These are phyloP conservation scores for Linum lewisii DNA, from an alignment of 345 rosid species.

Conservation along the genomic window DNA sequence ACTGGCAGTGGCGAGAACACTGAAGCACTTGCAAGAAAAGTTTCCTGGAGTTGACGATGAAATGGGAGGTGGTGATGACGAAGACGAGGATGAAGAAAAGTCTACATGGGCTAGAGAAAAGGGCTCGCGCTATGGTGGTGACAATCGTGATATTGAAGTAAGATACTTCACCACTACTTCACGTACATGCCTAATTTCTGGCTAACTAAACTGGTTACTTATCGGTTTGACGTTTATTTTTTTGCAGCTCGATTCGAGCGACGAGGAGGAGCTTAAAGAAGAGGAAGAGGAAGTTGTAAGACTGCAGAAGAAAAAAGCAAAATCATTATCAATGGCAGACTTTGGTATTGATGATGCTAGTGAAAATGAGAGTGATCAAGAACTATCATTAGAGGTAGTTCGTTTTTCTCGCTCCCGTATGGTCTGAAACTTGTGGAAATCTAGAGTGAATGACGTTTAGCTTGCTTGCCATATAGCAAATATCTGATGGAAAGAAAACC, in stretches of 20 bases:
- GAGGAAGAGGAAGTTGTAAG: slow-evolving; percentile 64
- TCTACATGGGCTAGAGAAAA: slow-evolving; percentile 44
- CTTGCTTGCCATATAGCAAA: slow-evolving; percentile 39
- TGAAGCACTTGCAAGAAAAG: slow-evolving; percentile 42
- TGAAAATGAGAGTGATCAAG: slow-evolving; percentile 44
- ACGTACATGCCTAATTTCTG: neutral
- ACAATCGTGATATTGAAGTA: slow-evolving; percentile 54
- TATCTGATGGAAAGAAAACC: slow-evolving; percentile 29
- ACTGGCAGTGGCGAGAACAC: slow-evolving; percentile 54
- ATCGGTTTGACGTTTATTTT: neutral
- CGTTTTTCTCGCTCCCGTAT: slow-evolving; percentile 4
- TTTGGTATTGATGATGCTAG: slow-evolving; percentile 52
- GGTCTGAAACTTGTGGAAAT: neutral
- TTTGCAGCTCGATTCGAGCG: slow-evolving; percentile 59
- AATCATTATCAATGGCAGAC: slow-evolving; percentile 49
- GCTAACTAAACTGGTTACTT: neutral
- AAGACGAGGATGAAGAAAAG: slow-evolving; percentile 34
- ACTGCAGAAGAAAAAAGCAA: slow-evolving; percentile 38
- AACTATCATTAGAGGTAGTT: slow-evolving; percentile 62
- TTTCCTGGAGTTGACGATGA: slow-evolving; percentile 69
- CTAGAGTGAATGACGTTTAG: neutral
- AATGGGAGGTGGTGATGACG: slow-evolving; percentile 48
- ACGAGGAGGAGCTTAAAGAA: slow-evolving; percentile 52
- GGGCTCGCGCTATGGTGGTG: slow-evolving; percentile 36
- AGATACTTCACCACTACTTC: slow-evolving; percentile 9